These are phyloP conservation scores for Spathaspora sp. DNA, from an alignment of 805 yeast species.

Conservation along the genomic window DNA sequence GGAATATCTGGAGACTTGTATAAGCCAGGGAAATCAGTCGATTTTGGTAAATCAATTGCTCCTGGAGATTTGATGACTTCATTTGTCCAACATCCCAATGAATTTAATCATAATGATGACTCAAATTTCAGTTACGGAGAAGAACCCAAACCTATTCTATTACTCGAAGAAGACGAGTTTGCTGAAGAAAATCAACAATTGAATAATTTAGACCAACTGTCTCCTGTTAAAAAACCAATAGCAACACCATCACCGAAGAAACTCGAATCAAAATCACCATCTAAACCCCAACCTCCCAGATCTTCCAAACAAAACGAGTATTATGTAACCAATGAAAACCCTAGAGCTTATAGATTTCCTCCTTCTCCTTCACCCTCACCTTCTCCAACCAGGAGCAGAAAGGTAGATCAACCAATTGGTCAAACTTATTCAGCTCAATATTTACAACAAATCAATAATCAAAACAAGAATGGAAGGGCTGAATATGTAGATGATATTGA, in stretches of 20 bases:
- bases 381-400: neutral
- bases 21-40: constrained; percentile 13
- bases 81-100: neutral
- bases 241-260: constrained; percentile 1
- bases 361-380: constrained; percentile 30
- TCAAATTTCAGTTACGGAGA: constrained; percentile 3
- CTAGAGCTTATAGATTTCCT: constrained; percentile 58
- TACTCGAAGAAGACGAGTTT: constrained; percentile 27
- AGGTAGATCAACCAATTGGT: neutral
- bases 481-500: constrained; percentile 34
- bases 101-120: constrained; percentile 10
- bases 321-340: constrained; percentile 43
- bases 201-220: neutral
- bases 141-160: constrained; percentile 19
- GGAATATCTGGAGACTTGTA: constrained; percentile 34
- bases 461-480: neutral
- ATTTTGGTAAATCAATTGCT: constrained; percentile 27
- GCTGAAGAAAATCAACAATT: constrained; percentile 10
- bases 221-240: constrained; percentile 4
- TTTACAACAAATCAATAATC: constrained; percentile 27
- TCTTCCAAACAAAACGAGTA: constrained; percentile 32
- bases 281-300: constrained; percentile 2
- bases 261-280: constrained; percentile 4
- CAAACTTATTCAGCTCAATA: constrained; percentile 41
- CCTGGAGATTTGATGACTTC: constrained; percentile 25